Evolutionary conservation across 148 eudicot species (phyloP).

Genomic region (Polygonum maritimum): DNA sequence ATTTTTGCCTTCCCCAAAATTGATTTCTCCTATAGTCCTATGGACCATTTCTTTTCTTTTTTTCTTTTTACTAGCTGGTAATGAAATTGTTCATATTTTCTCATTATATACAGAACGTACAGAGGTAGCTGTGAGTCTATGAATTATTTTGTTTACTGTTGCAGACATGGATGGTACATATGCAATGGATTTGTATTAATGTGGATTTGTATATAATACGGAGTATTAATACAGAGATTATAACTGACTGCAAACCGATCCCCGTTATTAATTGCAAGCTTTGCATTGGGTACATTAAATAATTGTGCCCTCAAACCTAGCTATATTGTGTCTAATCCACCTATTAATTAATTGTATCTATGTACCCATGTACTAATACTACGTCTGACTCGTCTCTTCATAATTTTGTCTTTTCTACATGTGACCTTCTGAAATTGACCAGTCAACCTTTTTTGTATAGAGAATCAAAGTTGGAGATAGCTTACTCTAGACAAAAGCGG

Average conservation of each 20-base stretch:
- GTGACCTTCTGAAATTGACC: neutral
- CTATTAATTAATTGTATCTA: neutral
- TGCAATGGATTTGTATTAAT: too few species aligned
- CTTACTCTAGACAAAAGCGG: too few species aligned
- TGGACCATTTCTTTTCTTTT: neutral
- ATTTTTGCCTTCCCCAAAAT: neutral
- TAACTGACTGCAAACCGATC: conserved; percentile 1
- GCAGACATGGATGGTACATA: neutral
- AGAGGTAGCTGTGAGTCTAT: too few species aligned
- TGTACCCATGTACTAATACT: neutral
- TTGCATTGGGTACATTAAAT: neutral
- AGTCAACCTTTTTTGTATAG: neutral
- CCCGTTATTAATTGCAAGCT: neutral
- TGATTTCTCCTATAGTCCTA: neutral
- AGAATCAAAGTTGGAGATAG: too few species aligned
- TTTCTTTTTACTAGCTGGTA: neutral
- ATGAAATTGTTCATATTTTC: too few species aligned
- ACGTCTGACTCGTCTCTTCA: neutral
- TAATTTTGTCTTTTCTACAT: neutral
- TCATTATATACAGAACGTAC: too few species aligned
- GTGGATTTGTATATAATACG: neutral
- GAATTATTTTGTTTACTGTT: too few species aligned
- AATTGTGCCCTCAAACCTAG: neutral
- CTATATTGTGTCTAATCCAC: neutral
- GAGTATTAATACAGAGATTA: neutral